Conservation (phyloP, 163 green algal species). For the Chloromonas sp. region DNA sequence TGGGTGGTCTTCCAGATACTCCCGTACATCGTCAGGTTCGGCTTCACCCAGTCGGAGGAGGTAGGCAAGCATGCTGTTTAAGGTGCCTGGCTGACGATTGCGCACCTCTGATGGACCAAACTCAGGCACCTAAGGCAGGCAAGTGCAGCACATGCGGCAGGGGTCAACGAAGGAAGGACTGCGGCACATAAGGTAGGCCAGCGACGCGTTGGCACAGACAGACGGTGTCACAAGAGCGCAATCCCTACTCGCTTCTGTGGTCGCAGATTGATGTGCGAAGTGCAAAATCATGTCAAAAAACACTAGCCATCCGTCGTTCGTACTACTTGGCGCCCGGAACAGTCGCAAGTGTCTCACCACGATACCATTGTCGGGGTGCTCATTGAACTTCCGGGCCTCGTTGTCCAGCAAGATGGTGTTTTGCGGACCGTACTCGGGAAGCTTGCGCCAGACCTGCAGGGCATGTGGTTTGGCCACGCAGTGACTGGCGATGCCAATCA, state of each 20-base stretch:
- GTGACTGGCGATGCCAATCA: too few species aligned
- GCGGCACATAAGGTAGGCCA: neutral
- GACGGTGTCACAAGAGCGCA: too few species aligned
- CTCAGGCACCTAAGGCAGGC: neutral
- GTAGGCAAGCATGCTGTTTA: too few species aligned
- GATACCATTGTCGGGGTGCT: neutral
- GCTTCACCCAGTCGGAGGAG: too few species aligned
- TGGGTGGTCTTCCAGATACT: too few species aligned
- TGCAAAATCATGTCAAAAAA: too few species aligned
- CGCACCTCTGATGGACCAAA: neutral
- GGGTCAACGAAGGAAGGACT: neutral
- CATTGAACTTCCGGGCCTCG: constrained; percentile 4
- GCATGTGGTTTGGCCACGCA: neutral
- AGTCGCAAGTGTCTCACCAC: neutral
- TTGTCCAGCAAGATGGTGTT: constrained; percentile 7
- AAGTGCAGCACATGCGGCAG: neutral
- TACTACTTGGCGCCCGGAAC: neutral
- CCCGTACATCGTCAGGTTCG: too few species aligned
- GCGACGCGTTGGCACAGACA: neutral
- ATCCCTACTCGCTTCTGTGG: too few species aligned
- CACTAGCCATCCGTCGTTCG: neutral
- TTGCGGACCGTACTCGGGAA: neutral
- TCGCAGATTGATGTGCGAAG: too few species aligned
- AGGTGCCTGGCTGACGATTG: too few species aligned
- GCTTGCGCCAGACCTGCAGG: neutral